Conservation (phyloP, 1,284 basidiomycete genomes). For the Hymenochaete sp. region DNA sequence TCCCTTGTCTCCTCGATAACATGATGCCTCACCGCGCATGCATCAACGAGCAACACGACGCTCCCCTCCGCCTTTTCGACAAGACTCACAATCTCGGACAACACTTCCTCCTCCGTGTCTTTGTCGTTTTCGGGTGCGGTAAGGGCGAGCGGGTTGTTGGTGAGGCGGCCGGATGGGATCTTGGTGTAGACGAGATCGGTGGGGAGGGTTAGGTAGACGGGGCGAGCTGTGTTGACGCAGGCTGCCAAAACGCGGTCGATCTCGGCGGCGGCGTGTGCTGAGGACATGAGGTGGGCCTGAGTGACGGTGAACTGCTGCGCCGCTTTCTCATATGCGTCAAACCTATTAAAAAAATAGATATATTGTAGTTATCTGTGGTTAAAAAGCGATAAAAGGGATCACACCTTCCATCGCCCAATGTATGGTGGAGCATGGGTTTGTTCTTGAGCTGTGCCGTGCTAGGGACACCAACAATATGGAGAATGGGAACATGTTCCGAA, state of each 20-base stretch:
- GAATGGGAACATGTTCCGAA: conserved; percentile 85
- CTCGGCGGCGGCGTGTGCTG: conserved; percentile 49
- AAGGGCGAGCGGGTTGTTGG: conserved; percentile 52
- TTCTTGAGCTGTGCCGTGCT: conserved; percentile 63
- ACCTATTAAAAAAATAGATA: conserved; percentile 31
- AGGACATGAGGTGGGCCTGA: conserved; percentile 49
- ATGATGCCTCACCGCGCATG: conserved; percentile 78
- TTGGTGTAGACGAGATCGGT: conserved; percentile 72
- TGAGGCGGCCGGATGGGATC: conserved; percentile 55
- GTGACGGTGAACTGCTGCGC: conserved; percentile 69
- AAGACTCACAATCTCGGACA: conserved; percentile 61
- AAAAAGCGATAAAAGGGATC: conserved; percentile 11
- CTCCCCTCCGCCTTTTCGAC: conserved; percentile 50
- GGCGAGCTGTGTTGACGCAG: conserved; percentile 63
- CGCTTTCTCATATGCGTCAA: conserved; percentile 74
- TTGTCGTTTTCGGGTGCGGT: conserved; percentile 44
- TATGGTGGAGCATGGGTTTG: conserved; percentile 74
- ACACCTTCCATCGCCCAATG: conserved; percentile 75
- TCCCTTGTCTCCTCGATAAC: conserved; percentile 62
- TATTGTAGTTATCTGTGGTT: conserved; percentile 3
- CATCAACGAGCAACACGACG: conserved; percentile 80
- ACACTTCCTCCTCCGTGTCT: conserved; percentile 61
- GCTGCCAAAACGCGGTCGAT: conserved; percentile 77
- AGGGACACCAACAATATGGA: conserved; percentile 88
- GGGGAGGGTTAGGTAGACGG: conserved; percentile 84